A percentile compares a stretch with the other conserved stretches of the same genome.
These are phyloP conservation scores for Suaeda aralocaspica DNA, from an alignment of 148 eudicot genomes.

Conservation along the genomic window DNA sequence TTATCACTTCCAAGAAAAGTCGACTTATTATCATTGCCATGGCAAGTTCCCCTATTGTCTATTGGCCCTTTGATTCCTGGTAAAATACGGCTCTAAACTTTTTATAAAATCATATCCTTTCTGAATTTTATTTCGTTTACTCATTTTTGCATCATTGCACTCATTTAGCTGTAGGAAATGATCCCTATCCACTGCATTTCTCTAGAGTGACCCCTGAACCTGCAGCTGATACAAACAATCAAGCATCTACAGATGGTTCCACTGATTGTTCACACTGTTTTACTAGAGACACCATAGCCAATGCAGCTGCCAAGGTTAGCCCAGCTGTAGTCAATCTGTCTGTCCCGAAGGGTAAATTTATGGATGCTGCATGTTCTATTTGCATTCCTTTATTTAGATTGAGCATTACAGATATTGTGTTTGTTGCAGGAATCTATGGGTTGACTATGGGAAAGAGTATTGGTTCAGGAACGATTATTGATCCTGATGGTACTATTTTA, in stretches of 20 bases:
- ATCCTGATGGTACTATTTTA: constrained; percentile 63
- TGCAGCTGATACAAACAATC: constrained; percentile 36
- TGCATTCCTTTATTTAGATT: constrained; percentile 5
- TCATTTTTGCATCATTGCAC: constrained; percentile 6
- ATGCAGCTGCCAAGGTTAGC: constrained; percentile 89
- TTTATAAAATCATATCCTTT: not conserved
- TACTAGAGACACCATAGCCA: constrained; percentile 68
- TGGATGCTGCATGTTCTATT: constrained; percentile 10
- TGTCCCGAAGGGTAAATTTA: constrained; percentile 56
- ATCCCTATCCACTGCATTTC: constrained; percentile 31
- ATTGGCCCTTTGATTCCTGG: constrained; percentile 35
- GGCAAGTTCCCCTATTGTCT: constrained; percentile 39
- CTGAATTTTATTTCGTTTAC: not conserved
- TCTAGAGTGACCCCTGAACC: constrained; percentile 47
- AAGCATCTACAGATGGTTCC: constrained; percentile 37
- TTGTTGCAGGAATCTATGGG: constrained; percentile 57
- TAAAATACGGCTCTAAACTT: constrained; percentile 12
- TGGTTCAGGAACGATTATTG: constrained; percentile 69
- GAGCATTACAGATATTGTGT: not conserved
- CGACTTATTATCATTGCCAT: constrained; percentile 33
- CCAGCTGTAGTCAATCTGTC: constrained; percentile 90
- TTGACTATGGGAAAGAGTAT: constrained; percentile 61
- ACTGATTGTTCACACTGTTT: constrained; percentile 52
- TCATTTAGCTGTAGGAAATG: constrained; percentile 42
- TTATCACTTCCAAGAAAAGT: constrained; percentile 39